A percentile compares a stretch with the other conserved stretches of the same genome.
phyloP scores from a whole-genome alignment of 2,329 filamentous ascomycete genomes.

The Fusarium pilosicola region DNA sequence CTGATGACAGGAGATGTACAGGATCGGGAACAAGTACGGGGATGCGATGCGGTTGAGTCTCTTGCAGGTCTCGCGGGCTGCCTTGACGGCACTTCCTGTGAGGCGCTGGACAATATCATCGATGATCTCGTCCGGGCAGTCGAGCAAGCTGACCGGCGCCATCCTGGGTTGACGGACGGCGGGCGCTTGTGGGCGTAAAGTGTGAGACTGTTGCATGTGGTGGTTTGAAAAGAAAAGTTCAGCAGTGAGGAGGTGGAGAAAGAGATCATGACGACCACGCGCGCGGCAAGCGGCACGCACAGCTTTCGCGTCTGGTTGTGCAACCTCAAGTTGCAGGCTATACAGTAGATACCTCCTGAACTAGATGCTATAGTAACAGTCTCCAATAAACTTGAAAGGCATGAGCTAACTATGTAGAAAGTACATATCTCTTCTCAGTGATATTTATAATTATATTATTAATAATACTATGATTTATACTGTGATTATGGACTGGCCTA shows the following conservation, averaged over 20 bases:
- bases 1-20: constrained; percentile 20
- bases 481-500: too few species aligned
- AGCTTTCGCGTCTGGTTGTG: neutral
- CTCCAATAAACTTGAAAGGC: too few species aligned
- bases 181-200: neutral
- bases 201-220: neutral
- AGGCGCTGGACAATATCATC: neutral
- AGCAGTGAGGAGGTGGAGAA: too few species aligned
- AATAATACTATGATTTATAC: too few species aligned
- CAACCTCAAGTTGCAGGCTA: neutral
- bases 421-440: too few species aligned
- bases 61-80: neutral
- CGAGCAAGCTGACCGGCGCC: neutral
- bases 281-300: neutral
- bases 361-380: neutral
- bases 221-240: too few species aligned
- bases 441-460: too few species aligned
- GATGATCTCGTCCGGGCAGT: neutral
- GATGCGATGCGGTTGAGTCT: neutral
- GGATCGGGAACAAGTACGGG: neutral
- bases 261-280: neutral
- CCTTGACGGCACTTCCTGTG: neutral
- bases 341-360: neutral
- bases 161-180: neutral
- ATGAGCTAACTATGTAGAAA: too few species aligned